Percentiles rank a stretch among this genome's conserved stretches.
These are phyloP conservation scores for Suillus subalutaceus DNA, from an alignment of 768 basidiomycete genomes.

Conservation along the genomic window DNA sequence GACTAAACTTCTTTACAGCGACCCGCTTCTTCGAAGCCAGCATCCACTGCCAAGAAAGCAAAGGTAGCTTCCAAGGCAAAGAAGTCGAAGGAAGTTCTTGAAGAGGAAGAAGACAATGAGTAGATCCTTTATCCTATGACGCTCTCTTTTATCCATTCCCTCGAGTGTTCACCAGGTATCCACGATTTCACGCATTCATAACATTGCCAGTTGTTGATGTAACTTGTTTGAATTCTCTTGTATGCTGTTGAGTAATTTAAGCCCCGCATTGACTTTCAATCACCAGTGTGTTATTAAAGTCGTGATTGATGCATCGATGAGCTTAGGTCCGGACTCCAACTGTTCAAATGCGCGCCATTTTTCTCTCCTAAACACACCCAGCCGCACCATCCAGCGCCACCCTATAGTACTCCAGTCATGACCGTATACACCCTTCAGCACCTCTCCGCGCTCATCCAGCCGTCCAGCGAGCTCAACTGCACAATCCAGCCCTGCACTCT, in stretches of 20 bases:
- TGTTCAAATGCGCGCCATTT: too few relatives aligned
- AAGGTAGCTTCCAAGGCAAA: constrained; percentile 34
- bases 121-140: constrained; percentile 12
- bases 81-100: constrained; percentile 50
- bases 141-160: neutral
- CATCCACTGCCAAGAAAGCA: constrained; percentile 45
- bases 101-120: constrained; percentile 46
- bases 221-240: constrained; percentile 1
- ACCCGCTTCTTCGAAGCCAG: constrained; percentile 46
- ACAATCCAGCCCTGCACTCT: neutral
- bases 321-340: too few relatives aligned
- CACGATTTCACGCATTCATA: constrained; percentile 5
- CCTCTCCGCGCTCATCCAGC: neutral
- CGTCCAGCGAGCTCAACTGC: neutral
- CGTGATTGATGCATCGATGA: too few relatives aligned
- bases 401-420: too few relatives aligned
- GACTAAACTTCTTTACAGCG: constrained; percentile 33
- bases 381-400: too few relatives aligned
- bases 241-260: constrained; percentile 7
- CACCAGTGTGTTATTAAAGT: too few relatives aligned
- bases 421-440: too few relatives aligned
- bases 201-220: constrained; percentile 1
- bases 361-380: too few relatives aligned
- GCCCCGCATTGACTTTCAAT: neutral
- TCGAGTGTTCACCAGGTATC: neutral